These are phyloP conservation scores for Cicer chorassanicum DNA, from an alignment of 306 rosid genomes.

Conservation along the genomic window DNA sequence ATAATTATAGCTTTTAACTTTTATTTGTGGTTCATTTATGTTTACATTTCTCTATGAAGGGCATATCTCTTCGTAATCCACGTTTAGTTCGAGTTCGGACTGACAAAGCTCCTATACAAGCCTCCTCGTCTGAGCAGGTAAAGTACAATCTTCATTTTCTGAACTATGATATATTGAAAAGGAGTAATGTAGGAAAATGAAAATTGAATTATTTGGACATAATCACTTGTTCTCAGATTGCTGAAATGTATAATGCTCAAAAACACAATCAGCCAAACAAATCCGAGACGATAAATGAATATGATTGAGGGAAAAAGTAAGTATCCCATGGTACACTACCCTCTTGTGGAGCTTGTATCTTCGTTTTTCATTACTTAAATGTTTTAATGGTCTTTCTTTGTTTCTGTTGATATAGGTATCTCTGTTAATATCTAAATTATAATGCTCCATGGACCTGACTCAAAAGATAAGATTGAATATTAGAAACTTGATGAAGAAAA, in stretches of 20 bases:
- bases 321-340: no score
- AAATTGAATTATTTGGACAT: conserved; percentile 20
- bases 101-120: conserved; percentile 84
- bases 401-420: no score
- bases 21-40: conserved; percentile 25
- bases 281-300: conserved; percentile 66
- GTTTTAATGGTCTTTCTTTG: no score
- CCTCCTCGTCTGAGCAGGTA: conserved; percentile 86
- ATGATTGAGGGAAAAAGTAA: conserved; percentile 52
- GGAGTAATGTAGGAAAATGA: conserved; percentile 3
- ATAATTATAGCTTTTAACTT: conserved; percentile 25
- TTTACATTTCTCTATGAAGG: conserved; percentile 49
- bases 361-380: no score
- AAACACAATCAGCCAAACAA: conserved; percentile 55
- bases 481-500: no score
- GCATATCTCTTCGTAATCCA: conserved; percentile 92
- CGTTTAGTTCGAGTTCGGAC: conserved; percentile 76
- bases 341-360: no score
- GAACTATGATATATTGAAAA: conserved; percentile 1
- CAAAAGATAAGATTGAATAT: no score
- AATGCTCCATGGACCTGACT: no score
- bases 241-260: conserved; percentile 86
- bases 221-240: conserved; percentile 60
- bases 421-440: no score
- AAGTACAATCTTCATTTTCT: conserved; percentile 28